Base-by-base conservation (phyloP, 2,329 filamentous ascomycete species). In the Aspergillus sp. region DNA sequence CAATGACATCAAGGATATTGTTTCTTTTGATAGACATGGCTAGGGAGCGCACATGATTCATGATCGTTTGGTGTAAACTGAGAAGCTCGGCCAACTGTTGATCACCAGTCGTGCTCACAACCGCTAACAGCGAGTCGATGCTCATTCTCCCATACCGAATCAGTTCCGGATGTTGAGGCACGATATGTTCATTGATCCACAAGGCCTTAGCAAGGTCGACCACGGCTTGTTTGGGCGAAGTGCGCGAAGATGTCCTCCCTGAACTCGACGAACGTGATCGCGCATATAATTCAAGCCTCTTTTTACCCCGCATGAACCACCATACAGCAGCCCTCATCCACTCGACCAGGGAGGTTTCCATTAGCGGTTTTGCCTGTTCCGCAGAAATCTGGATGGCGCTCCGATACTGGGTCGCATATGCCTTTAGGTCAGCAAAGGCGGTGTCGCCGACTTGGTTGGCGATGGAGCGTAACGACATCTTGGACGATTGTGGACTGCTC, bases 281-380 rank as follows among this genome's bases (percentile, higher is more conserved):
- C 44, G 95, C 85, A 36, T 86, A 78, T 11, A 75, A 71, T 68
- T 96, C 92, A 47, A 96, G 78, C 9, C 85, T 84, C 64, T 86
- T 83, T 55, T 91, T 85, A 17, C 91, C 92, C 60, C 84, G 87
- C 43, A 95, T 67, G 64, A 96, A 95, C 92, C 92, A 96, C 92
- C 92, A 96, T 0, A 89, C 76, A 3, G 84, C 86, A 20, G 85
- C 86, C 52, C 89, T 82, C 9, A 87, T 78, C 75, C 92, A 87
- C 54, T 90, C 83, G 44, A 80, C 77, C 0, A 87, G 78, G 0
- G 83, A 76, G 47, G 83, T 86, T 26, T 81, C 79, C 50, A 82
- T 78, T 4, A 91, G 67, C 0, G 89, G 84, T 56, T 83, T 85
- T 26, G 86, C 78, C 30, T 85, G 82, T 68, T 95, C 89, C 0